A percentile compares a stretch with the other conserved stretches of the same genome.
These are phyloP conservation scores for Aquilaria sinensis DNA, from an alignment of 345 rosid species.

Conservation along the genomic window DNA sequence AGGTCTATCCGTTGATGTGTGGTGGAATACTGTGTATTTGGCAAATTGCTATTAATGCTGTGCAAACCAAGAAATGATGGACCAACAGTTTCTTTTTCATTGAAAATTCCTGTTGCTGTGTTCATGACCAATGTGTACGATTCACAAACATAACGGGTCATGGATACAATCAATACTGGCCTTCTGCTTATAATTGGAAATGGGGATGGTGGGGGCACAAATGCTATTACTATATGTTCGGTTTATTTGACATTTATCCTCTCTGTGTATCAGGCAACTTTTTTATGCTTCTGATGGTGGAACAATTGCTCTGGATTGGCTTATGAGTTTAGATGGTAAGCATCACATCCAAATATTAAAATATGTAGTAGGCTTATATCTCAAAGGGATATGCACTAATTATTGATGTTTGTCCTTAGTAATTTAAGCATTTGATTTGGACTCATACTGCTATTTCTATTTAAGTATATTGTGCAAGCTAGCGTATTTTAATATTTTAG, in stretches of 20 bases:
- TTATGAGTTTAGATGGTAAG: slow-evolving; percentile 52
- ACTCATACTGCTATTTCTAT: too few species aligned
- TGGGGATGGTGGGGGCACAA: neutral
- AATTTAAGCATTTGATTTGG: too few species aligned
- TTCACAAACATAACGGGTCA: too few species aligned
- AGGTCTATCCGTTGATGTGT: too few species aligned
- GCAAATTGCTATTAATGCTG: too few species aligned
- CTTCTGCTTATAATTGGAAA: too few species aligned
- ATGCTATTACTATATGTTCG: neutral
- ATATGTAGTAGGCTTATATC: neutral
- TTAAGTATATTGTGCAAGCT: neutral
- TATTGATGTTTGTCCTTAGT: neutral
- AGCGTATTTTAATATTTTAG: neutral
- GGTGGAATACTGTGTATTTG: too few species aligned
- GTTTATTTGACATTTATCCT: slow-evolving; percentile 4
- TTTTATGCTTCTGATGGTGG: slow-evolving; percentile 83
- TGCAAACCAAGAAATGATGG: too few species aligned
- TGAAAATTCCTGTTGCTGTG: too few species aligned
- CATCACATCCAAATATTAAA: neutral
- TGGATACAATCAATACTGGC: too few species aligned
- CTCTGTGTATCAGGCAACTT: slow-evolving; percentile 37
- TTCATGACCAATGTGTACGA: too few species aligned
- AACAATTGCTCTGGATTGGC: slow-evolving; percentile 88
- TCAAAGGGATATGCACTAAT: neutral
- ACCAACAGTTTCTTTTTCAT: too few species aligned